These are phyloP conservation scores for Suhomyces bribrorum DNA, from an alignment of 1,139 yeast genomes.

Conservation along the genomic window DNA sequence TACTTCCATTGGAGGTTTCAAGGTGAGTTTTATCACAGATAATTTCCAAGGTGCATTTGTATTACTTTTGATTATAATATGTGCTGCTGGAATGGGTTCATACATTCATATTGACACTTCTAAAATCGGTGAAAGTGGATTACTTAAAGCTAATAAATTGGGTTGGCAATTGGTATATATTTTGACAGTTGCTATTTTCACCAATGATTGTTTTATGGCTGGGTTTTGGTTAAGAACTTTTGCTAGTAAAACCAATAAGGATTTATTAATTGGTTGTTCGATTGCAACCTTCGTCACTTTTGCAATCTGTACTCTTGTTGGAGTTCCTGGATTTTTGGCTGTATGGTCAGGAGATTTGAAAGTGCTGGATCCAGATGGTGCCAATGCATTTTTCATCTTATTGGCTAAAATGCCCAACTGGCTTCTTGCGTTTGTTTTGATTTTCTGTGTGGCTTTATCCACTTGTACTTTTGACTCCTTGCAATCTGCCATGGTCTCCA, in stretches of 20 bases:
- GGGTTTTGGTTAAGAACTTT: slow-evolving; percentile 95
- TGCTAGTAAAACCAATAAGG: slow-evolving; percentile 78
- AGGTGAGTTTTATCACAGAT: slow-evolving; percentile 86
- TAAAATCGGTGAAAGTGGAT: slow-evolving; percentile 62
- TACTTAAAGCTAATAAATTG: slow-evolving; percentile 62
- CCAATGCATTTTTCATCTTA: slow-evolving; percentile 69
- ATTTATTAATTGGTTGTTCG: slow-evolving; percentile 71
- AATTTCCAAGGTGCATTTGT: slow-evolving; percentile 82
- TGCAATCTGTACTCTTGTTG: slow-evolving; percentile 67
- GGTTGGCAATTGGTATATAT: slow-evolving; percentile 93
- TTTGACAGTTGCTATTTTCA: slow-evolving; percentile 79
- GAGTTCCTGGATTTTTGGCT: slow-evolving; percentile 82
- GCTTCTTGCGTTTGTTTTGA: slow-evolving; percentile 81
- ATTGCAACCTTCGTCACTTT: slow-evolving; percentile 71
- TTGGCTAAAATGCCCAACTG: slow-evolving; percentile 78
- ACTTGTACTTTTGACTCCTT: slow-evolving; percentile 89
- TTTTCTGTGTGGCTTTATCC: slow-evolving; percentile 70
- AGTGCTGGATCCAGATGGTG: slow-evolving; percentile 61
- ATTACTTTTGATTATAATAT: slow-evolving; percentile 63
- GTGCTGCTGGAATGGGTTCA: slow-evolving; percentile 79
- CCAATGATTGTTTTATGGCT: slow-evolving; percentile 87
- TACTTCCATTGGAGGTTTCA: slow-evolving; percentile 88
- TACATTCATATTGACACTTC: slow-evolving; percentile 69
- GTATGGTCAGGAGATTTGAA: slow-evolving; percentile 82
- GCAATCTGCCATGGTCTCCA: slow-evolving; percentile 86